Conservation (phyloP, 805 yeast species). For the Kluyveromyces aestuarii region DNA sequence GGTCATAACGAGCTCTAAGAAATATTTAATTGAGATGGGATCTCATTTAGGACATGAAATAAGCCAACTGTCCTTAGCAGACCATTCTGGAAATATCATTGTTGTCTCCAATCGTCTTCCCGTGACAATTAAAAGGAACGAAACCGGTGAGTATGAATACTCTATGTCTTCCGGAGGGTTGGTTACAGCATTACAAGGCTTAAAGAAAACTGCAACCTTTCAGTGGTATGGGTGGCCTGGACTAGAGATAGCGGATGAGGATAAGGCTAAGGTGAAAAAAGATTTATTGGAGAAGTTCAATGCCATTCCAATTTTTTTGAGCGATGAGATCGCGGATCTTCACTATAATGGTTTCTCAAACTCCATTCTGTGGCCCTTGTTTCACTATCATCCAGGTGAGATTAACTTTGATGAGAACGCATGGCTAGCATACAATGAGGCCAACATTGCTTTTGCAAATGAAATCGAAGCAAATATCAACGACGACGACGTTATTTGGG, state of each 20-base stretch:
- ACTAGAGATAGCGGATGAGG: conserved; percentile 71
- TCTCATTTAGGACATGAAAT: not conserved
- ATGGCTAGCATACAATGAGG: conserved; percentile 96
- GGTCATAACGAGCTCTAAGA: too few species aligned
- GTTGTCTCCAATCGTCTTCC: conserved; percentile 95
- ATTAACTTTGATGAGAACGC: conserved; percentile 96
- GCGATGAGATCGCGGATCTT: conserved; percentile 85
- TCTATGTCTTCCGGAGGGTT: conserved; percentile 96
- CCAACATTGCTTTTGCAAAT: conserved; percentile 73
- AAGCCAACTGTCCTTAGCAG: not conserved
- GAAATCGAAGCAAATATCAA: conserved; percentile 59
- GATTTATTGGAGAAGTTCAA: conserved; percentile 73
- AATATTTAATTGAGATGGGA: not conserved
- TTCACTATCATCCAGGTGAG: conserved; percentile 98
- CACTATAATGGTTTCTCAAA: conserved; percentile 96
- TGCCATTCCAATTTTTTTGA: conserved; percentile 81
- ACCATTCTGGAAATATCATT: conserved; percentile 54
- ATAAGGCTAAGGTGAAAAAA: conserved; percentile 54
- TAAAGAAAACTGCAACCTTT: conserved; percentile 71
- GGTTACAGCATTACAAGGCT: conserved; percentile 90
- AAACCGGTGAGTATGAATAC: conserved; percentile 61
- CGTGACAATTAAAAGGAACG: conserved; percentile 69
- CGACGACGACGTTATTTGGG: conserved; percentile 91
- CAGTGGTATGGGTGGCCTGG: conserved; percentile 99
- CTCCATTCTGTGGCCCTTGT: conserved; percentile 93